Percentiles rank a stretch among this genome's conserved stretches.
These are phyloP conservation scores for Boletus reticulatus DNA, from an alignment of 768 basidiomycete genomes.

Conservation along the genomic window DNA sequence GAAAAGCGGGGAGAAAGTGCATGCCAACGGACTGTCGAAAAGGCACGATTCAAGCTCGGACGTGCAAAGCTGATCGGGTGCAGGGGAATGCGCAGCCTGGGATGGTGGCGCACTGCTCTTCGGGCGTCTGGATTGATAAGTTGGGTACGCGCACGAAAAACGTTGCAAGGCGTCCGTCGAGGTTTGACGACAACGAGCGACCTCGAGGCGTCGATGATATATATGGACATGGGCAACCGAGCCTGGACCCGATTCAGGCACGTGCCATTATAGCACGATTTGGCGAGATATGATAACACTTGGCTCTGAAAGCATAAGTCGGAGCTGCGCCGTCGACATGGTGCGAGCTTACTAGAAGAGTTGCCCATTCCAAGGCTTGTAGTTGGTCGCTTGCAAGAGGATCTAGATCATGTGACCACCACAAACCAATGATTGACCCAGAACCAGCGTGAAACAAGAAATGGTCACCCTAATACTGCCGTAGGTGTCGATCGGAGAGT, in stretches of 20 bases:
- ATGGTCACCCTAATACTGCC: not conserved
- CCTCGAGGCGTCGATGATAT: constrained; percentile 18
- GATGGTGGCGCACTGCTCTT: constrained; percentile 13
- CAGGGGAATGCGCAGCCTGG: constrained; percentile 8
- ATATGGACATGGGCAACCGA: constrained; percentile 1
- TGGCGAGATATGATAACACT: too few relatives aligned
- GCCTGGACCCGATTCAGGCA: not conserved
- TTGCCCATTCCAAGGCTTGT: too few relatives aligned
- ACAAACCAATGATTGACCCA: not conserved
- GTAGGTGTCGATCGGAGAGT: constrained; percentile 2
- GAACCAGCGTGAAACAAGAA: not conserved
- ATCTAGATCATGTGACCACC: not conserved
- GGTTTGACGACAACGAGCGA: constrained; percentile 4
- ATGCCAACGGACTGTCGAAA: constrained; percentile 12
- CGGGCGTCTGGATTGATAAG: constrained; percentile 3
- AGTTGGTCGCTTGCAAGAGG: too few relatives aligned
- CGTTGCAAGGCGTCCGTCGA: constrained; percentile 14
- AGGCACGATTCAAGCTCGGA: not conserved
- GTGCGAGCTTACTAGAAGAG: too few relatives aligned
- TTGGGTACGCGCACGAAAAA: not conserved
- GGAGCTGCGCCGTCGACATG: too few relatives aligned
- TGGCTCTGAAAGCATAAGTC: too few relatives aligned
- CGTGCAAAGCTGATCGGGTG: constrained; percentile 8
- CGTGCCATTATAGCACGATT: not conserved
- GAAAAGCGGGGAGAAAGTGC: constrained; percentile 27